phyloP scores from a whole-genome alignment of 495 filamentous ascomycete species.

The Penicillium daleae region DNA sequence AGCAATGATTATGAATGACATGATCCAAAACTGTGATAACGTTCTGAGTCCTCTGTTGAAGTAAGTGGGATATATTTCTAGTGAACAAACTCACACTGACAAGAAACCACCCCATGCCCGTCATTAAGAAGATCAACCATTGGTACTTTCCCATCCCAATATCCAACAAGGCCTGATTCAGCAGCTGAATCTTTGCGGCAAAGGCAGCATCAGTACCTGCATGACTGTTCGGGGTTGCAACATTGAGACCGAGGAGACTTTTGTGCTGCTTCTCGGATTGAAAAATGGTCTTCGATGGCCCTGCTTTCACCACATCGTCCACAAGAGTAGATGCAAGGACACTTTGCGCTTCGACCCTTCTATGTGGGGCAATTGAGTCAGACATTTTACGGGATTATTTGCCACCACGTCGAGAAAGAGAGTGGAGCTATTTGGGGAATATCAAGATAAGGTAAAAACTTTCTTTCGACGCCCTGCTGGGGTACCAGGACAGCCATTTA shows the following conservation, averaged over 20 bases:
- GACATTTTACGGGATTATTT: too few species aligned
- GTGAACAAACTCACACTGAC: constrained; percentile 41
- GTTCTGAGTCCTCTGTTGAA: neutral
- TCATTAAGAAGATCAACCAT: constrained; percentile 72
- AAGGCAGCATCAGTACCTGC: constrained; percentile 25
- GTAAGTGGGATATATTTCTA: neutral
- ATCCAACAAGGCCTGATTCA: constrained; percentile 60
- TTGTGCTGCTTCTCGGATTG: constrained; percentile 13
- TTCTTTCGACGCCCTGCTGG: too few species aligned
- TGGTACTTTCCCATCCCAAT: constrained; percentile 83
- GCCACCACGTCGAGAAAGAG: too few species aligned
- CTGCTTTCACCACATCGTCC: too few species aligned
- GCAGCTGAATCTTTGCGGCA: constrained; percentile 50
- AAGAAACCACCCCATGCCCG: constrained; percentile 70
- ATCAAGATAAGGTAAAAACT: too few species aligned
- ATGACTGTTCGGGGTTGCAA: constrained; percentile 10
- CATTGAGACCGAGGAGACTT: constrained; percentile 12
- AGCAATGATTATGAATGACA: constrained; percentile 19
- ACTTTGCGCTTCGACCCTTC: too few species aligned
- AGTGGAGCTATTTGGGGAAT: too few species aligned
- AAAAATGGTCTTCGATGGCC: too few species aligned
- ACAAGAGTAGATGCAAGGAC: too few species aligned
- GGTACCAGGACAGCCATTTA: too few species aligned
- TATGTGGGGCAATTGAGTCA: too few species aligned
- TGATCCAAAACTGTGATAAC: constrained; percentile 22